phyloP scores from a whole-genome alignment of 495 filamentous ascomycete species.

The Penicillium arizonense region DNA sequence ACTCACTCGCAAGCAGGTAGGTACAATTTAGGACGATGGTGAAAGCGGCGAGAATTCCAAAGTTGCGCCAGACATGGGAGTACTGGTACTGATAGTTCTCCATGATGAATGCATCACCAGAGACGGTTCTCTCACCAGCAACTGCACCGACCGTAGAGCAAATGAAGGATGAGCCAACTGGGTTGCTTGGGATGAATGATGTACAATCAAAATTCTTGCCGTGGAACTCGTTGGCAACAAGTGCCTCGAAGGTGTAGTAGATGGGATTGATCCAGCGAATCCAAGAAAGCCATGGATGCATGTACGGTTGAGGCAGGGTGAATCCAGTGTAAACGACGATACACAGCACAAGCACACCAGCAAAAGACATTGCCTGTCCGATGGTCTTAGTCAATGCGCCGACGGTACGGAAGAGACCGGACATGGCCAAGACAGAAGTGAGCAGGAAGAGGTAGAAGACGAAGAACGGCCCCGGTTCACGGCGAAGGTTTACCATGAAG shows the following conservation, averaged over 20 bases:
- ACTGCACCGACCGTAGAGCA: constrained; percentile 51
- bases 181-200: constrained; percentile 37
- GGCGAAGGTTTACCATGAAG: constrained; percentile 50
- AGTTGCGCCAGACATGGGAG: constrained; percentile 61
- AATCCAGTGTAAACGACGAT: constrained; percentile 47
- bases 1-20: constrained; percentile 37
- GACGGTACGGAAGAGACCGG: constrained; percentile 41
- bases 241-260: constrained; percentile 36
- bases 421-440: constrained; percentile 50
- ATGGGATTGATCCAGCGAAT: constrained; percentile 43
- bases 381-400: constrained; percentile 37
- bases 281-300: constrained; percentile 48
- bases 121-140: constrained; percentile 46
- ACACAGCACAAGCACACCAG: constrained; percentile 39
- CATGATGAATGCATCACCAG: constrained; percentile 50
- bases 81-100: constrained; percentile 51
- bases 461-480: constrained; percentile 53
- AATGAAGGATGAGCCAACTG: constrained; percentile 39
- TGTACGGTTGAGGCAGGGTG: constrained; percentile 36
- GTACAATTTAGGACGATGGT: constrained; percentile 51
- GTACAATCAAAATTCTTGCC: constrained; percentile 45
- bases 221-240: constrained; percentile 57
- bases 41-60: constrained; percentile 61
- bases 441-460: constrained; percentile 53
- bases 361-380: constrained; percentile 41